Conservation (phyloP, 176 grass and related monocot genomes). For the Thalia dealbata region DNA sequence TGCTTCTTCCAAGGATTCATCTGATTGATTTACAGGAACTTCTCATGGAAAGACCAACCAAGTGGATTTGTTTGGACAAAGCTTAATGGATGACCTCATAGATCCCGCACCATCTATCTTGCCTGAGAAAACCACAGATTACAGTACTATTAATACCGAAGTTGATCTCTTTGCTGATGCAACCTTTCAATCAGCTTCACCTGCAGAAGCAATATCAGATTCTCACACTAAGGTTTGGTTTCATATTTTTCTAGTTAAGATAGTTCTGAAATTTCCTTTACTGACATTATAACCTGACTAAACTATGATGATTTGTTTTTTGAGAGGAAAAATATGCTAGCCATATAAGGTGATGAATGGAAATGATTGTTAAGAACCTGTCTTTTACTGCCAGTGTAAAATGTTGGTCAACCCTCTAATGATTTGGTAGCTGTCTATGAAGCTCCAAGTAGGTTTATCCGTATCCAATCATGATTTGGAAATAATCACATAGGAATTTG, state of each 20-base stretch:
- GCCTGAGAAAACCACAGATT: conserved; percentile 4
- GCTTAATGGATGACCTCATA: conserved; percentile 66
- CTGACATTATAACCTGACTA: too few species aligned
- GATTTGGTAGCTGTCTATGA: too few species aligned
- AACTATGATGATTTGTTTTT: too few species aligned
- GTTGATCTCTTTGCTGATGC: conserved; percentile 87
- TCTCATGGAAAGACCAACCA: conserved; percentile 35
- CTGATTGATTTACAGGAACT: conserved; percentile 34
- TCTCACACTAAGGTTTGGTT: conserved; percentile 42
- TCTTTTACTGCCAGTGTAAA: too few species aligned
- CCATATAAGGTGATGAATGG: too few species aligned
- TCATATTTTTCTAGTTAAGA: conserved; percentile 2
- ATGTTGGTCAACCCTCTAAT: too few species aligned
- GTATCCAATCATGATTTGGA: too few species aligned
- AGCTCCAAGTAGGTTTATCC: too few species aligned
- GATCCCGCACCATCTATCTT: conserved; percentile 33
- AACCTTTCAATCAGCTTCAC: conserved; percentile 61
- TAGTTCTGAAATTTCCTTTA: too few species aligned
- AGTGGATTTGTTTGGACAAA: conserved; percentile 76
- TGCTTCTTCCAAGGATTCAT: conserved; percentile 19
- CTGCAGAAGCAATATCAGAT: conserved; percentile 30
- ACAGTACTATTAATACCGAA: conserved; percentile 36
- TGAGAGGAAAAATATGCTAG: too few species aligned
- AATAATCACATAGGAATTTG: too few species aligned
- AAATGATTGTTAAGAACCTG: too few species aligned